Base-by-base conservation (phyloP, 148 eudicot species). In the Fagopyrum homotropicum region DNA sequence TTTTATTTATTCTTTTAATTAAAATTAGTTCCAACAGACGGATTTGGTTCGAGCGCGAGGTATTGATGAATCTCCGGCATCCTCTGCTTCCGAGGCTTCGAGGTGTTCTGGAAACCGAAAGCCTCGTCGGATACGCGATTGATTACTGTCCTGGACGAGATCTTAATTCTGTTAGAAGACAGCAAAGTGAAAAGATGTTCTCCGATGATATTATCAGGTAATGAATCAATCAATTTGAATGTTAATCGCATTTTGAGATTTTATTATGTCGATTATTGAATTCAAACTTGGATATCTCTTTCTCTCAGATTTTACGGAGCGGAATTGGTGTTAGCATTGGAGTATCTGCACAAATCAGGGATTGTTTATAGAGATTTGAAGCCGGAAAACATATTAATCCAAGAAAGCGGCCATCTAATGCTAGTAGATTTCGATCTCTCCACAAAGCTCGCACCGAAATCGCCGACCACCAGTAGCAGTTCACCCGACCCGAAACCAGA, bases 61-160 rank as follows among this genome's bases (percentile, higher is more conserved):
- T 94, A 19, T 75, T 94, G 69, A 79, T 77, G 59, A 69, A 82
- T 2, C 79, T 90, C 1, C 76, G 83, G 22, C 91, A 91, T 43
- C 93, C 98, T 0, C 83, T 94, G n/a, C 76, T 94, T 68, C 98
- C 98, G 4, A 90, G 77, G 77, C 81, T 94, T 26, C 82, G 83
- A 35, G 98, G 96, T 29, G 82, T 89, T 69, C 15, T 92, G 26
- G 74, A 78, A 43, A 89, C 96, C 0, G 88, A 86, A 5, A 77
- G 82, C 69, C 72, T 94, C 52, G 82, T 90, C 40, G 97, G 97
- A 0, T 92, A 91, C 50, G 93, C 96, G 0, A 92, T 95, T 47
- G 98, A 95, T 92, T 95, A 87, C 76, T 94, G 98, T 74, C 81
- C 96, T 1, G 98, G 98, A 22, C 79, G 89, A 3, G 91, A 90